Evolutionary conservation across 2,329 filamentous ascomycete genomes (phyloP), one percentile per base, ranked within the genome.

Genomic region (Pseudocercospora musae): DNA sequence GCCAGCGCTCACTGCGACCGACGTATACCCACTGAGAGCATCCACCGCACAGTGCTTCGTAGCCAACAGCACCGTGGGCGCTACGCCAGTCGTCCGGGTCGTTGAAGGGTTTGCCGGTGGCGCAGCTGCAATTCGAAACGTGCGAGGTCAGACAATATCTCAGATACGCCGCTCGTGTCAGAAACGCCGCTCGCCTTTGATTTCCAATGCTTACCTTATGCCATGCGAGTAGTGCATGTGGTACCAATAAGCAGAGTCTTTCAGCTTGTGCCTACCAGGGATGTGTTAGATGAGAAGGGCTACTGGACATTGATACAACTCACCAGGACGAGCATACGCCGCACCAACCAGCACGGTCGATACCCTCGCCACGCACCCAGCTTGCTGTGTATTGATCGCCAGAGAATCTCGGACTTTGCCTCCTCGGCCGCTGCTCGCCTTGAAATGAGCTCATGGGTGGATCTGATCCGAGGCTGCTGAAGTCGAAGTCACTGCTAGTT

Each of bases 191-290:
- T n/a, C 13, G 54, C 48, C 53, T 59, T 29, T 9, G 31, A 5
- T 27, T 11, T 11, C 8, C 5, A 42, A 25, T 10, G 20, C 21
- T 59, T 15, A 59, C 29, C 89, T 92, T 74, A 96, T 91, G 55
- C 91, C 91, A 72, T 96, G 92, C 1, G 89, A 91, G 75, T 95
- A 96, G 61, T 89, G 91, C 67, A 66, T 63, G 79, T 96, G 91
- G 76, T 96, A 96, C 91, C 92, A 96, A 75, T 91, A 96, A 6
- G 91, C 91, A 59, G 89, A 93, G 78, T 96, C 95, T 80, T 95
- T 96, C 62, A 96, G 81, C 15, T 93, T 90, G 58, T 94, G 84
- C 65, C 65, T 67, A 21, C 40, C 33, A 37, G 23, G 18, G 7
- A 61, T 15, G 57, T 57, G 7, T 60, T 5, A 54, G 46, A 20